Conservation (phyloP, 2,329 filamentous ascomycete species). For the Calonectria naviculata region DNA sequence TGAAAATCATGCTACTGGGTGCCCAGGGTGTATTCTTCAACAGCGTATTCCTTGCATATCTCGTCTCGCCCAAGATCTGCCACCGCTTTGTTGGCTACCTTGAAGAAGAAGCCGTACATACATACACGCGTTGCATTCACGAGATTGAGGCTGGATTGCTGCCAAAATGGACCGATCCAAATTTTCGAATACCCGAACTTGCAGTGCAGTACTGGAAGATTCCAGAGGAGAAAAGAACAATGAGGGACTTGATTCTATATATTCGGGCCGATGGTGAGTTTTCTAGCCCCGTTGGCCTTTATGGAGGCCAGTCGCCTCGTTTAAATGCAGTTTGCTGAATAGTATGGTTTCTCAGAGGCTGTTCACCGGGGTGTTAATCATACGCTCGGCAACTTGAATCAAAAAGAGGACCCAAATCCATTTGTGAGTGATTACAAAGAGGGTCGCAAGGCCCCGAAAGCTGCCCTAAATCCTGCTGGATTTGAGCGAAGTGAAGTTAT, state of each 20-base stretch:
- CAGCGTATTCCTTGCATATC: conserved; percentile 87
- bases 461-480: conserved; percentile 72
- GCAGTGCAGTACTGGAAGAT: conserved; percentile 93
- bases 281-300: no score
- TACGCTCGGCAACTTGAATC: conserved; percentile 88
- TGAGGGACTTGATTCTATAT: conserved; percentile 89
- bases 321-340: no score
- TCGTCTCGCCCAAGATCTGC: conserved; percentile 86
- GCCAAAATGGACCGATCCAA: conserved; percentile 79
- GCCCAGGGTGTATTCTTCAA: conserved; percentile 99
- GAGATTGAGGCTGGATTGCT: conserved; percentile 87
- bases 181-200: conserved; percentile 85
- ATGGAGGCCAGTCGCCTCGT: no score
- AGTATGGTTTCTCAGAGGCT: conserved; percentile 63
- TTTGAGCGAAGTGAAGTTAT: conserved; percentile 89
- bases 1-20: conserved; percentile 90
- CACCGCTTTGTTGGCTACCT: conserved; percentile 98
- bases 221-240: conserved; percentile 83
- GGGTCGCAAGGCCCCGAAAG: conserved; percentile 69
- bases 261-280: conserved; percentile 75
- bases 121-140: conserved; percentile 88
- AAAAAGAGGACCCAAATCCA: conserved; percentile 89
- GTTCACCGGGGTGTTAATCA: conserved; percentile 96
- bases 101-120: conserved; percentile 96
- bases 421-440: conserved; percentile 88